Base-by-base conservation (phyloP, 257 asterid genomes). In the Jacaranda copaia region DNA sequence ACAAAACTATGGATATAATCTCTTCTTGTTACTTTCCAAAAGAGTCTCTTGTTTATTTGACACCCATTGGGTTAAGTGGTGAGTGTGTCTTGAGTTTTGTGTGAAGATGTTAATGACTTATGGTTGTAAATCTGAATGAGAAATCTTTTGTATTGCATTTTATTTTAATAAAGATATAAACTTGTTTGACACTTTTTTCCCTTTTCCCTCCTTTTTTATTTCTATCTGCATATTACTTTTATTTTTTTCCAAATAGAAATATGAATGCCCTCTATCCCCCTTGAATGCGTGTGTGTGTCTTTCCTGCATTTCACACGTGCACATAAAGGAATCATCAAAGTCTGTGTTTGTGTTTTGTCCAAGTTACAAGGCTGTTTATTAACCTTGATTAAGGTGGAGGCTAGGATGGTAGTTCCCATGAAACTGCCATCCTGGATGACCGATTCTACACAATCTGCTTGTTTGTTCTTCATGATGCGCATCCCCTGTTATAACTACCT, bases 91-190 rank as follows among this genome's bases (percentile, higher is more conserved):
- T 35, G 18, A 35, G 8, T 12, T 61, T 58, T 10, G 13, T 36
- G 16, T 32, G 39, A 61, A 12, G 45, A 35, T 14, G 18, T 32
- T 8, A 20, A 35, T 4, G 16, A 61, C 7, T 32, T 2, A 12
- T 40, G 53, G 35, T 36, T 70, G 75, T 45, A 58, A 62, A 72
- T 72, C 68, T 72, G 59, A 12, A 43, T 42, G 35, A 10, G 48
- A 57, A 57, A 25, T 25, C 25, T 40, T 73, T 42, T 43, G 59
- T 25, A 57, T 40, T 57, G 4, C 40, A 40, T 62, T 14, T 52
- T 45, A 4, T 39, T 55, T 45, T 36, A 25, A 46, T 67, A 38
- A 55, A 71, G 18, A 18, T 13, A 18, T n/a, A 10, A 12, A 32
- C 15, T n/a, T 51, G 32, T 25, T 55, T 32, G 57, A 68, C 36